These are phyloP conservation scores for Psilocybe sp. DNA, from an alignment of 768 basidiomycete genomes.

Conservation along the genomic window DNA sequence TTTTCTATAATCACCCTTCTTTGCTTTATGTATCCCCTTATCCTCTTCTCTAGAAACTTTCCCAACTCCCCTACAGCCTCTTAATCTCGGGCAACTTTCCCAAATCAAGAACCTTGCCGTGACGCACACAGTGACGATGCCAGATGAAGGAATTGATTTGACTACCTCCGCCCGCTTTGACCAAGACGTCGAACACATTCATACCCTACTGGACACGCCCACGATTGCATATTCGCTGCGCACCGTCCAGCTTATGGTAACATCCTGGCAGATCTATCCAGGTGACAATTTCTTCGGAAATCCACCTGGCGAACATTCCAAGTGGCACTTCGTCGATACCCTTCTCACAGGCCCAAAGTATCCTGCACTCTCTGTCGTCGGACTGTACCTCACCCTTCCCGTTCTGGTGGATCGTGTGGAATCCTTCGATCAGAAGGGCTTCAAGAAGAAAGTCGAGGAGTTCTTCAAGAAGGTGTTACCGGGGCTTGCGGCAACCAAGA, in stretches of 20 bases:
- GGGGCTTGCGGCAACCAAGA: neutral
- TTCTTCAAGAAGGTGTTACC: slow-evolving; percentile 8
- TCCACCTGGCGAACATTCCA: neutral
- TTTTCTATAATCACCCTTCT: too few species aligned
- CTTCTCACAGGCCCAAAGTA: slow-evolving; percentile 4
- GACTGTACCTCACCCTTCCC: slow-evolving; percentile 4
- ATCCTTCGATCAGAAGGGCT: slow-evolving; percentile 4
- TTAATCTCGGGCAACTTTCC: slow-evolving; percentile 3
- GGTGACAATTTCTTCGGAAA: slow-evolving; percentile 6
- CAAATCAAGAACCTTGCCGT: slow-evolving; percentile 4
- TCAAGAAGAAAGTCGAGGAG: slow-evolving; percentile 3
- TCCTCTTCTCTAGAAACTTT: neutral
- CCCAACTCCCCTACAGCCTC: slow-evolving; percentile 1
- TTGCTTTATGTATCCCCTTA: neutral
- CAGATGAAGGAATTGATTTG: slow-evolving; percentile 6
- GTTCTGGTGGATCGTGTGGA: slow-evolving; percentile 4
- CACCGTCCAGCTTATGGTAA: slow-evolving; percentile 8
- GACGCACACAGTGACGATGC: slow-evolving; percentile 6
- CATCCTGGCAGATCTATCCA: slow-evolving; percentile 7
- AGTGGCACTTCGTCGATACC: slow-evolving; percentile 5
- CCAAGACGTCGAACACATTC: slow-evolving; percentile 6
- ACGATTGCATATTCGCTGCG: neutral
- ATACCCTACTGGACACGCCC: slow-evolving; percentile 5
- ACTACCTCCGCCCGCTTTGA: slow-evolving; percentile 4
- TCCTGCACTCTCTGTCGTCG: slow-evolving; percentile 1